Base-by-base conservation (phyloP, 257 asterid genomes). In the Salvia rosmarinus region DNA sequence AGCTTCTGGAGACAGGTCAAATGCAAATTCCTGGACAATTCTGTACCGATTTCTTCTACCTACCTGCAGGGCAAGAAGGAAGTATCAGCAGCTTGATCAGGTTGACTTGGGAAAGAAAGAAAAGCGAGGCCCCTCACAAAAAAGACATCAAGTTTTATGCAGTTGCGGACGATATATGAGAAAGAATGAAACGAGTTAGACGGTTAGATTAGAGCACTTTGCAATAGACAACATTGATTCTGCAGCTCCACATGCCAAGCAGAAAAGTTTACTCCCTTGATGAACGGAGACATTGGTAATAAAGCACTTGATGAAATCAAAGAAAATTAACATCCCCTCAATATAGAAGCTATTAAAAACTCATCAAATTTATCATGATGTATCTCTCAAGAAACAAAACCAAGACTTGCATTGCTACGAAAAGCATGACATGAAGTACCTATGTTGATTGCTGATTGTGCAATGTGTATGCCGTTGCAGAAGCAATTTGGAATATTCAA, bases 391-490 rank as follows among this genome's bases (percentile, higher is more conserved):
- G 59, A 43, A 46, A 60, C 52, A 21, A 73, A 51, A 9, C 30
- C 50, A 30, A 49, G 34, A 34, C 52, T 23, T 13, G 58, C 37
- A 49, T 17, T 35, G 58, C 39, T 40, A 44, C 17, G 8, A 44
- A 37, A 34, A 30, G 55, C 54, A 63, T 8, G 57, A 75, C 61
- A 59, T 32, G 47, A 14, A 60, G 20, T 77, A 86, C 91, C 89
- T 90, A 81, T 80, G 19, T 68, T n/a, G 80, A 67, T 77, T 72
- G 79, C 80, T 67, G 82, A 63, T 46, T 72, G 34, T 19, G 72
- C 78, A 68, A 67, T 16, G 56, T 56, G 51, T 51, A 74, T 28
- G 79, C 72, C 75, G 75, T 39, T 47, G 42, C 19, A 80, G 75
- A 77, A 71, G 81, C 79, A 73, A 49, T 56, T 72, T 46, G 67